Evolutionary conservation across 495 filamentous ascomycete species (phyloP).

Genomic region (Xylaria telfairii): DNA sequence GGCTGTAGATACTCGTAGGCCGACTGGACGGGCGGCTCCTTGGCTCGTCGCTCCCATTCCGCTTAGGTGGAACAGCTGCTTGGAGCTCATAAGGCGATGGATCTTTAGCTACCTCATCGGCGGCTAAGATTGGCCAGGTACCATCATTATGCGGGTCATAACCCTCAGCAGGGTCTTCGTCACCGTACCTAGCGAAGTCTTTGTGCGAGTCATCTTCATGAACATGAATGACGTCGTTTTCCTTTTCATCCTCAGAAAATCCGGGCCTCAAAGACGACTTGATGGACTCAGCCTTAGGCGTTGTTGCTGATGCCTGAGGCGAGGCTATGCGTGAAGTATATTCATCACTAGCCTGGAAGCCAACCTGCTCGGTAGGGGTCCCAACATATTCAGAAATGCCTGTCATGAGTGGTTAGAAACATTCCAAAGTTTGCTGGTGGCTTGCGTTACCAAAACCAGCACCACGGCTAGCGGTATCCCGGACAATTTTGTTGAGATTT

Average conservation of each 20-base stretch:
- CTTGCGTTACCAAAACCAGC: constrained; percentile 67
- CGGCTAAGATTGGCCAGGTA: constrained; percentile 82
- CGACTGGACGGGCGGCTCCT: constrained; percentile 77
- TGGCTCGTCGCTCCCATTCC: constrained; percentile 59
- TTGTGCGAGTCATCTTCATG: constrained; percentile 68
- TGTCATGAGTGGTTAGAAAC: constrained; percentile 47
- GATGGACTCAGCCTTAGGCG: constrained; percentile 35
- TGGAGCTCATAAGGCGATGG: constrained; percentile 59
- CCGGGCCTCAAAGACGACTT: constrained; percentile 32
- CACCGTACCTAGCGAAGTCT: constrained; percentile 57
- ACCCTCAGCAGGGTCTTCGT: constrained; percentile 56
- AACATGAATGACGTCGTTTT: constrained; percentile 75
- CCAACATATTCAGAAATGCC: constrained; percentile 57
- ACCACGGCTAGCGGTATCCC: constrained; percentile 68
- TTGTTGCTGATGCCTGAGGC: constrained; percentile 61
- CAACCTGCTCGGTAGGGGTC: constrained; percentile 80
- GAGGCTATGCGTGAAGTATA: constrained; percentile 73
- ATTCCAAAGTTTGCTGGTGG: constrained; percentile 42
- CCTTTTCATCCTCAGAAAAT: constrained; percentile 49
- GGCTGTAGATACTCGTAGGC: constrained; percentile 63
- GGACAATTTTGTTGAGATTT: constrained; percentile 89
- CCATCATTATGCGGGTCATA: constrained; percentile 61
- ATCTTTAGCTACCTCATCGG: constrained; percentile 88
- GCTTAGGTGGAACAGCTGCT: constrained; percentile 69
- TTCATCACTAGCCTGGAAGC: constrained; percentile 80